phyloP scores from a whole-genome alignment of 208 protist species.

The Giardia duodenalis region DNA sequence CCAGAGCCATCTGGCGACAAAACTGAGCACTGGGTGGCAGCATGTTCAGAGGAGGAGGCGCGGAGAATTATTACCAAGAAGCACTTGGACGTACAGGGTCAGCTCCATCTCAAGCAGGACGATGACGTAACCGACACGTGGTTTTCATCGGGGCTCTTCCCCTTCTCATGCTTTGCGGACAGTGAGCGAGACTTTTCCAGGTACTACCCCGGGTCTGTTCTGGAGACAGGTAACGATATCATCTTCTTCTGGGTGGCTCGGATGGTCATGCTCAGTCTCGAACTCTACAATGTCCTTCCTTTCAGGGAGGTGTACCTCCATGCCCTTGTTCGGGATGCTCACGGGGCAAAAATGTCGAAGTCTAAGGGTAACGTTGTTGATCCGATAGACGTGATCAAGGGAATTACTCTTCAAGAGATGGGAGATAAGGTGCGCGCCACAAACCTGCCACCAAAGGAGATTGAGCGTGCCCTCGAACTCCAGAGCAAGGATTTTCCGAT shows the following conservation, averaged over 20 bases:
- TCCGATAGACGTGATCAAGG: slow-evolving; percentile 92
- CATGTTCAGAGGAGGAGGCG: slow-evolving; percentile 72
- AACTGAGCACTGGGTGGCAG: slow-evolving; percentile 67
- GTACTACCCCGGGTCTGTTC: slow-evolving; percentile 82
- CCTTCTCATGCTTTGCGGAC: slow-evolving; percentile 76
- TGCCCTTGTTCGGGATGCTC: slow-evolving; percentile 94
- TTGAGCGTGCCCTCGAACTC: slow-evolving; percentile 24
- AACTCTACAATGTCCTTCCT: slow-evolving; percentile 67
- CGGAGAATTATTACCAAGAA: slow-evolving; percentile 52
- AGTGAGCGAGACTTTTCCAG: slow-evolving; percentile 64
- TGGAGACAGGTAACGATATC: slow-evolving; percentile 98
- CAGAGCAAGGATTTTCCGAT: slow-evolving; percentile 50
- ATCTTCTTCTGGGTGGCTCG: slow-evolving; percentile 99
- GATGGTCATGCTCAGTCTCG: slow-evolving; percentile 97
- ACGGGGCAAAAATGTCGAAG: slow-evolving; percentile 99
- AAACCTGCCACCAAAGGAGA: slow-evolving; percentile 49
- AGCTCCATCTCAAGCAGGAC: slow-evolving; percentile 65
- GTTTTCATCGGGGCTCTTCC: slow-evolving; percentile 97
- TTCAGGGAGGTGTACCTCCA: slow-evolving; percentile 78
- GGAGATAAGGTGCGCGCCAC: slow-evolving; percentile 59
- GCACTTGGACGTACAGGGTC: neutral
- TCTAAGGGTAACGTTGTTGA: slow-evolving; percentile 98
- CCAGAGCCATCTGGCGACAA: neutral
- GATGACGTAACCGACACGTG: slow-evolving; percentile 99
- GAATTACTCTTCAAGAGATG: slow-evolving; percentile 74